Conservation (phyloP, 2,329 filamentous ascomycete species). For the Stagonosporopsis rhizophila region DNA sequence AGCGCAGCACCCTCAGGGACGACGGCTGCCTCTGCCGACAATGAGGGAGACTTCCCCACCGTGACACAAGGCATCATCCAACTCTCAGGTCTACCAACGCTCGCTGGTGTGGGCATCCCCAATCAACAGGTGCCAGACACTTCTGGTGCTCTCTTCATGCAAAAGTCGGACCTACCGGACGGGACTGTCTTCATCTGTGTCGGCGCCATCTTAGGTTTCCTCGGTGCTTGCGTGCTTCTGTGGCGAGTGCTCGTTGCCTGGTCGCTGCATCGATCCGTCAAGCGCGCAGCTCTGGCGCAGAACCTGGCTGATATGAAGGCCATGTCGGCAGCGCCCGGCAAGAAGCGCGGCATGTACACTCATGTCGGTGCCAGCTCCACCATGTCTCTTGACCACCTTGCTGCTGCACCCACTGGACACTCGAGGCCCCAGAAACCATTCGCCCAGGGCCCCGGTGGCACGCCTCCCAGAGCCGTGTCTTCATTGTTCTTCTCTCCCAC, state of each 20-base stretch:
- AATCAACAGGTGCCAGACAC: constrained; percentile 82
- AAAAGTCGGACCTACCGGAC: constrained; percentile 81
- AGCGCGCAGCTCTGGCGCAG: constrained; percentile 80
- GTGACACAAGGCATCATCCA: constrained; percentile 33
- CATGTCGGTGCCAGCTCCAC: constrained; percentile 59
- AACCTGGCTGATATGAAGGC: constrained; percentile 74
- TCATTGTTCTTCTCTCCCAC: constrained; percentile 97
- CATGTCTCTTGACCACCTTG: constrained; percentile 62
- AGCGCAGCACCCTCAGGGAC: constrained; percentile 15
- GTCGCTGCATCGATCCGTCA: constrained; percentile 89
- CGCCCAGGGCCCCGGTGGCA: constrained; percentile 31
- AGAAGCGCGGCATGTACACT: constrained; percentile 52
- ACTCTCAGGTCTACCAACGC: constrained; percentile 58
- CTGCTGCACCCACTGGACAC: constrained; percentile 45
- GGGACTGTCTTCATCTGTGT: constrained; percentile 97
- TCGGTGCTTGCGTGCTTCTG: constrained; percentile 79
- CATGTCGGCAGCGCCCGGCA: constrained; percentile 54
- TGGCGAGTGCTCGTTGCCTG: constrained; percentile 91
- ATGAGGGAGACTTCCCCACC: constrained; percentile 18
- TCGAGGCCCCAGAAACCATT: constrained; percentile 42
- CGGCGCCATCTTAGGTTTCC: constrained; percentile 83
- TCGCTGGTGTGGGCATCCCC: constrained; percentile 67
- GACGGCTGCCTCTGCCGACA: constrained; percentile 15
- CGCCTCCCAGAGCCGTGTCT: constrained; percentile 38
- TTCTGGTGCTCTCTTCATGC: constrained; percentile 87